Percentiles rank a stretch among this genome's conserved stretches.
Conservation (phyloP, 345 rosid genomes). For the Bruguiera gymnorhiza region DNA sequence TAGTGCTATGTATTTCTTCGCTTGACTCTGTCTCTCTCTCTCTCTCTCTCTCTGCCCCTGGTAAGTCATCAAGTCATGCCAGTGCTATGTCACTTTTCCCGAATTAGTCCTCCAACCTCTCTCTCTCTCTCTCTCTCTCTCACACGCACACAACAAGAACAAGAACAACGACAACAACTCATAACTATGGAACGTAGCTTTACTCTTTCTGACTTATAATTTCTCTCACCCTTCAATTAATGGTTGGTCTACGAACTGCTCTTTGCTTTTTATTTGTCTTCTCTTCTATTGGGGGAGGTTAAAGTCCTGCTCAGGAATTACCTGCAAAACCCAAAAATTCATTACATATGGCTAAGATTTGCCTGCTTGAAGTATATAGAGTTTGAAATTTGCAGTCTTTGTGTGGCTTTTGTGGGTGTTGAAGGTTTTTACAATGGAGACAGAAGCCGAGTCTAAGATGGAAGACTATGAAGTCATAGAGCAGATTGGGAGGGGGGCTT, state of each 20-base stretch:
- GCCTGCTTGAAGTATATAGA: neutral
- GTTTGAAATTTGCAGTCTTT: constrained; percentile 3
- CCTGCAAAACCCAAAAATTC: neutral
- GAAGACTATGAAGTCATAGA: constrained; percentile 76
- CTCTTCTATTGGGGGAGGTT: neutral
- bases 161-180: constrained; percentile 7
- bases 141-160: too few species aligned
- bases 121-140: constrained; percentile 21
- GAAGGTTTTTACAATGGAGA: constrained; percentile 44
- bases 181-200: constrained; percentile 34
- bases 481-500: constrained; percentile 85
- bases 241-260: neutral
- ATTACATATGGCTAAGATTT: neutral
- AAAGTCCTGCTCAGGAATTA: neutral
- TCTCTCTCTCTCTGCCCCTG: constrained; percentile 11
- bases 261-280: neutral
- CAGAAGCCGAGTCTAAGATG: constrained; percentile 56
- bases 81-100: constrained; percentile 6
- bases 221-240: constrained; percentile 3
- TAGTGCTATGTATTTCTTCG: too few species aligned
- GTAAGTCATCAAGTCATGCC: constrained; percentile 19
- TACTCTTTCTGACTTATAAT: constrained; percentile 22
- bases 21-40: constrained; percentile 4
- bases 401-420: constrained; percentile 8
- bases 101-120: constrained; percentile 7